Percentiles rank a stretch among this genome's conserved stretches.
Evolutionary conservation across 805 yeast genomes (phyloP).

Genomic region (Candida xiaguanensis): DNA sequence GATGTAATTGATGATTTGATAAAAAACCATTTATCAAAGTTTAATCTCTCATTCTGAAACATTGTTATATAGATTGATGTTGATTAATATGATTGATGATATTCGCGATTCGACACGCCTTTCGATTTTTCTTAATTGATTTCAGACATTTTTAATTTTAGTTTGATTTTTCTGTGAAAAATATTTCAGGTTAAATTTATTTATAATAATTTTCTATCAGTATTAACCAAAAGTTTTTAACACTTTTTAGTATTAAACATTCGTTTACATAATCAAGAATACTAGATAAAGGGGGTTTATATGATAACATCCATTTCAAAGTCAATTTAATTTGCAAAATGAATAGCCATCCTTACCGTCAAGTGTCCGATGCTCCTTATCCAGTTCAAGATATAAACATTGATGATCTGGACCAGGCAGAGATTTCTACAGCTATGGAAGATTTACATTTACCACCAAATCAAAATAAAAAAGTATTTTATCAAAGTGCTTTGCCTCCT

Average conservation of each 20-base stretch:
- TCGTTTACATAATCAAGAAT: neutral
- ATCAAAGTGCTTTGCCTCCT: conserved; percentile 3
- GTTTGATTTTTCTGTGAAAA: conserved; percentile 2
- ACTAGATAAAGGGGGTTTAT: too few relatives aligned
- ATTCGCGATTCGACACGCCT: conserved; percentile 1
- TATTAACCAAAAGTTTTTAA: neutral
- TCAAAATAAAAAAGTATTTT: conserved; percentile 2
- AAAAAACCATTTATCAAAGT: too few relatives aligned
- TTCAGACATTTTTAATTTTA: neutral
- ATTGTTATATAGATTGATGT: too few relatives aligned
- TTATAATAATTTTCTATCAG: neutral
- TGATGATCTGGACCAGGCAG: neutral
- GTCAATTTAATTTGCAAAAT: neutral
- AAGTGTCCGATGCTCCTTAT: conserved; percentile 14
- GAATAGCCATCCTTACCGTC: conserved; percentile 10
- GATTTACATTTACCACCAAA: conserved; percentile 10
- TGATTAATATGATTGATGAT: neutral
- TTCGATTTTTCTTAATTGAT: neutral
- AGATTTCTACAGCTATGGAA: conserved; percentile 8
- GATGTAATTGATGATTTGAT: too few relatives aligned
- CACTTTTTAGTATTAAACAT: neutral
- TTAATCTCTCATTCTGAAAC: too few relatives aligned
- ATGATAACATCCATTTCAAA: too few relatives aligned
- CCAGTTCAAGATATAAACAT: conserved; percentile 13
- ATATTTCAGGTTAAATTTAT: neutral